Conservation (phyloP, 2,329 filamentous ascomycete species). For the Clarireedia hainanense region DNA sequence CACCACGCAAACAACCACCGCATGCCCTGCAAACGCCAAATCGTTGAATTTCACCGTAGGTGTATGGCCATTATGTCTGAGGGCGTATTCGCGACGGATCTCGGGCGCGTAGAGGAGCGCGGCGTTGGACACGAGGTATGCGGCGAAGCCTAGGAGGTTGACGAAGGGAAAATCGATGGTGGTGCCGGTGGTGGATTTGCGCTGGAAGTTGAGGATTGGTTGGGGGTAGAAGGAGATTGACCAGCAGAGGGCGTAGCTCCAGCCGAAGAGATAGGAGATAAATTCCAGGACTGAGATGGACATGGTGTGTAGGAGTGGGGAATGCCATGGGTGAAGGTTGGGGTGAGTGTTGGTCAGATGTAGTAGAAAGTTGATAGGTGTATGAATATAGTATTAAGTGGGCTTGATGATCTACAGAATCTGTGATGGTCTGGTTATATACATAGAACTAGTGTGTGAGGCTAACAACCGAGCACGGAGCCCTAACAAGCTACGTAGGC, state of each 20-base stretch:
- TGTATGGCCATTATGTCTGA: slow-evolving; percentile 63
- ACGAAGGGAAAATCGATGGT: slow-evolving; percentile 81
- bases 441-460: too few species aligned
- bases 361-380: too few species aligned
- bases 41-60: slow-evolving; percentile 89
- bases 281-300: slow-evolving; percentile 36
- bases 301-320: slow-evolving; percentile 14
- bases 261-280: slow-evolving; percentile 57
- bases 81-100: slow-evolving; percentile 76
- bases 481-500: too few species aligned
- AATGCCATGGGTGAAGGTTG: background rate
- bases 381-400: too few species aligned
- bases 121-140: slow-evolving; percentile 68
- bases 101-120: slow-evolving; percentile 72
- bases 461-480: too few species aligned
- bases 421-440: too few species aligned
- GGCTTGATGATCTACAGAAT: too few species aligned
- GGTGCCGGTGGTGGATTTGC: slow-evolving; percentile 72
- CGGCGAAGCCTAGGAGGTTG: slow-evolving; percentile 62
- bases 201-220: slow-evolving; percentile 67
- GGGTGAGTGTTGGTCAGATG: background rate
- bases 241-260: slow-evolving; percentile 72
- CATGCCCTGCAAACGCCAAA: slow-evolving; percentile 79
- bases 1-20: slow-evolving; percentile 61
- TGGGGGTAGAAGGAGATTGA: slow-evolving; percentile 91